Conservation (phyloP, 306 rosid species). For the Ammopiptanthus mongolicus region DNA sequence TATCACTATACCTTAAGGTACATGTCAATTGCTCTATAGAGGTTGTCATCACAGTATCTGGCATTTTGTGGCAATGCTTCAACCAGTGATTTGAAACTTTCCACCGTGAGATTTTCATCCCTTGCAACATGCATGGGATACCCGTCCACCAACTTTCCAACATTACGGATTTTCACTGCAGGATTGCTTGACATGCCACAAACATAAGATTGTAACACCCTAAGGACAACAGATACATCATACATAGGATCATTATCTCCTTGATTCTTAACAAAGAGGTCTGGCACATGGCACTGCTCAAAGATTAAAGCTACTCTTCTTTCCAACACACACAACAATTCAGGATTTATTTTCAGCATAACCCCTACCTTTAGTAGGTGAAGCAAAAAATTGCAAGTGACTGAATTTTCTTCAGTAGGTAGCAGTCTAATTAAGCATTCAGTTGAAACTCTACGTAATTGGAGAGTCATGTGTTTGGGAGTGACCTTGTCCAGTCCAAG, state of each 20-base stretch:
- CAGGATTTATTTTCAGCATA: slow-evolving; percentile 39
- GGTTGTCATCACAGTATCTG: slow-evolving; percentile 37
- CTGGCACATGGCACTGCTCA: slow-evolving; percentile 46
- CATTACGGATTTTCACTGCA: slow-evolving; percentile 35
- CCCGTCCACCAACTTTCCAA: slow-evolving; percentile 69
- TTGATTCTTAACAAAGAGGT: slow-evolving; percentile 59
- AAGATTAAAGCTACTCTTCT: slow-evolving; percentile 51
- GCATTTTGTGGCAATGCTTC: slow-evolving; percentile 45
- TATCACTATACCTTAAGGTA: slow-evolving; percentile 37
- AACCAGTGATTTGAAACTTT: slow-evolving; percentile 50
- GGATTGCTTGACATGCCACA: slow-evolving; percentile 20
- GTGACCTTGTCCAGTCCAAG: slow-evolving; percentile 30
- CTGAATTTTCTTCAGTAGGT: slow-evolving; percentile 58
- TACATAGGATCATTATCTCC: slow-evolving; percentile 36
- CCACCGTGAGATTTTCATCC: slow-evolving; percentile 50
- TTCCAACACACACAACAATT: slow-evolving; percentile 39
- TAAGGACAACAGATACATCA: slow-evolving; percentile 46
- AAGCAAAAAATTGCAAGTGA: slow-evolving; percentile 64
- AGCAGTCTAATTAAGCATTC: slow-evolving; percentile 66
- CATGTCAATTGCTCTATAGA: slow-evolving; percentile 44
- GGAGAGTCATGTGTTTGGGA: slow-evolving; percentile 18
- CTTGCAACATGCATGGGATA: slow-evolving; percentile 61
- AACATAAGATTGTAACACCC: slow-evolving; percentile 49
- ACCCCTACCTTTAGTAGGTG: slow-evolving; percentile 57
- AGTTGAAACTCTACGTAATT: slow-evolving; percentile 41